Conservation (phyloP, 2,329 filamentous ascomycete genomes). For the Sclerotinia trifoliorum region DNA sequence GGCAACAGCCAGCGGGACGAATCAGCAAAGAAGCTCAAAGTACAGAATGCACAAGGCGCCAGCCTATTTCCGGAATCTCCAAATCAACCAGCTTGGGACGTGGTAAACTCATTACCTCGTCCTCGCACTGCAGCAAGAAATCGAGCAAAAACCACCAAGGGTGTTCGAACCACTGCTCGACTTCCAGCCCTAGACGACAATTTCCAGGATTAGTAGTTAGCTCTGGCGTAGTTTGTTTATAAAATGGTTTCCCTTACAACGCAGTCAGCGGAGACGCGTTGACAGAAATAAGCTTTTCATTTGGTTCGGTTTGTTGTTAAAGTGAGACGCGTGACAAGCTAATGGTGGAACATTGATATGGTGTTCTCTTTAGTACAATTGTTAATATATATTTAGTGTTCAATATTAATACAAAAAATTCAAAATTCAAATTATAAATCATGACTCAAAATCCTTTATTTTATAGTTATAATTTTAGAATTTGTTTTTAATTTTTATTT, state of each 20-base stretch:
- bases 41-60: too few species aligned
- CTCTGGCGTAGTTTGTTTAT: background rate
- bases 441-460: too few species aligned
- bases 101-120: background rate
- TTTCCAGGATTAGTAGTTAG: background rate
- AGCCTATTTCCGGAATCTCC: background rate
- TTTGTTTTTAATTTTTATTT: too few species aligned
- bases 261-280: background rate
- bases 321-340: background rate
- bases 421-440: too few species aligned
- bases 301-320: background rate
- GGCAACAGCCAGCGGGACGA: too few species aligned
- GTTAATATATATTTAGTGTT: too few species aligned
- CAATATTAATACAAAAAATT: too few species aligned
- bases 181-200: slow-evolving; percentile 7
- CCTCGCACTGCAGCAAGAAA: background rate
- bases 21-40: background rate
- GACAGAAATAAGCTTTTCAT: background rate
- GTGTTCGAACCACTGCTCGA: background rate
- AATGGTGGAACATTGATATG: background rate
- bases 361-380: too few species aligned
- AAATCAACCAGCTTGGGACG: background rate
- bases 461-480: too few species aligned
- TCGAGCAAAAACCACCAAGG: background rate
- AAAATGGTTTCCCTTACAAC: too few species aligned